A percentile compares a stretch with the other conserved stretches of the same genome.
phyloP scores from a whole-genome alignment of 2,329 filamentous ascomycete species.

The Paraconiothyrium sp. region DNA sequence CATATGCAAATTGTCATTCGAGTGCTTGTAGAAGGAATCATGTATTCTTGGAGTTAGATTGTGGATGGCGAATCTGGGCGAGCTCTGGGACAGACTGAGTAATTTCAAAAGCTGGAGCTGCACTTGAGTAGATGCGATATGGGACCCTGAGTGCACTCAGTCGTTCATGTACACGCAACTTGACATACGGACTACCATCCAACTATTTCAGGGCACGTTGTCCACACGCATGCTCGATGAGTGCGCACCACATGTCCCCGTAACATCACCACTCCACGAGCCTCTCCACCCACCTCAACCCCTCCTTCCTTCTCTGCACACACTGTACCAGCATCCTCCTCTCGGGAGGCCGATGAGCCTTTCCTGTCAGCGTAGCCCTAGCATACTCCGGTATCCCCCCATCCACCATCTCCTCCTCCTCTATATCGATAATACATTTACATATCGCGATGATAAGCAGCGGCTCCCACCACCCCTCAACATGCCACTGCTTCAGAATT shows the following conservation, averaged over 20 bases:
- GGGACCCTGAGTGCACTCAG: no score
- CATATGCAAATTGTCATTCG: no score
- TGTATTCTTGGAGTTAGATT: no score
- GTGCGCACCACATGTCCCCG: background rate
- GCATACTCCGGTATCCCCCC: constrained; percentile 19
- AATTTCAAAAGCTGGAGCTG: no score
- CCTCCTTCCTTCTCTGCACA: constrained; percentile 17
- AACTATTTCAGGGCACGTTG: no score
- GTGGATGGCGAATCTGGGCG: no score
- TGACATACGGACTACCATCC: no score
- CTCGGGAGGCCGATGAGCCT: constrained; percentile 20
- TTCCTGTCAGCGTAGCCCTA: constrained; percentile 23
- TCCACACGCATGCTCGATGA: no score
- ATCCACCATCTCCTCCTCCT: constrained; percentile 22
- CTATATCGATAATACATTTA: constrained; percentile 22
- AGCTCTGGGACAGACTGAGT: no score
- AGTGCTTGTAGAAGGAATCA: no score
- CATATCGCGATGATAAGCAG: constrained; percentile 20
- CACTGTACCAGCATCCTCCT: constrained; percentile 20
- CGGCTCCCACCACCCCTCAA: constrained; percentile 28
- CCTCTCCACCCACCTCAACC: constrained; percentile 21
- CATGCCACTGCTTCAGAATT: constrained; percentile 24
- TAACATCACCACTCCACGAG: constrained; percentile 17
- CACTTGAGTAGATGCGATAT: no score
- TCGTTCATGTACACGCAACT: no score